These are phyloP conservation scores for Naumovozyma baii DNA, from an alignment of 805 yeast species.

Conservation along the genomic window DNA sequence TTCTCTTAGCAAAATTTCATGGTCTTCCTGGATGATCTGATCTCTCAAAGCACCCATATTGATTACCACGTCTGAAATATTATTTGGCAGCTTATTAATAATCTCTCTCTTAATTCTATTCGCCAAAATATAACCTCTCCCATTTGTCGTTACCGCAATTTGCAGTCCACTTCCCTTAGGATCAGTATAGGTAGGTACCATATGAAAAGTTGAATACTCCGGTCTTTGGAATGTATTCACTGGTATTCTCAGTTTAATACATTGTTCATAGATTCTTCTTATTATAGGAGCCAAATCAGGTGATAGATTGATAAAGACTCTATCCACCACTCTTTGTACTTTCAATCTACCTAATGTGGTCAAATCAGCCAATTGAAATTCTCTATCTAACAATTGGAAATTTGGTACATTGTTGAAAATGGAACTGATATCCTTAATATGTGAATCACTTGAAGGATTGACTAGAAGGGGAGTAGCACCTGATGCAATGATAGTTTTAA, in stretches of 20 bases:
- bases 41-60: slow-evolving; percentile 60
- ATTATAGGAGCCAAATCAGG: slow-evolving; percentile 27
- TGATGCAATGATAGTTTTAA: slow-evolving; percentile 37
- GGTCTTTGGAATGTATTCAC: slow-evolving; percentile 70
- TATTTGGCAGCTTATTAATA: slow-evolving; percentile 51
- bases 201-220: slow-evolving; percentile 61
- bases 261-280: slow-evolving; percentile 37
- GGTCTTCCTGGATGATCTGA: slow-evolving; percentile 45
- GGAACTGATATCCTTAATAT: slow-evolving; percentile 16
- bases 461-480: slow-evolving; percentile 52
- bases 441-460: slow-evolving; percentile 20
- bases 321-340: slow-evolving; percentile 60
- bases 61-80: slow-evolving; percentile 58
- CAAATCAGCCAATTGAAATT: slow-evolving; percentile 38
- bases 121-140: slow-evolving; percentile 84
- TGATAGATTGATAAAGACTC: slow-evolving; percentile 55
- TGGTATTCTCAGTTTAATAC: slow-evolving; percentile 64
- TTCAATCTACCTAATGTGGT: slow-evolving; percentile 48
- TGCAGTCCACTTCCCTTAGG: slow-evolving; percentile 56
- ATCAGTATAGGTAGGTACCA: slow-evolving; percentile 58
- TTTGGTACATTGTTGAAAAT: slow-evolving; percentile 19
- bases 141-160: slow-evolving; percentile 74
- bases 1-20: slow-evolving; percentile 19
- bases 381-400: slow-evolving; percentile 26
- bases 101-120: slow-evolving; percentile 69